phyloP scores from a whole-genome alignment of 352 stramenopile genomes.

The Phytophthora constricta region DNA sequence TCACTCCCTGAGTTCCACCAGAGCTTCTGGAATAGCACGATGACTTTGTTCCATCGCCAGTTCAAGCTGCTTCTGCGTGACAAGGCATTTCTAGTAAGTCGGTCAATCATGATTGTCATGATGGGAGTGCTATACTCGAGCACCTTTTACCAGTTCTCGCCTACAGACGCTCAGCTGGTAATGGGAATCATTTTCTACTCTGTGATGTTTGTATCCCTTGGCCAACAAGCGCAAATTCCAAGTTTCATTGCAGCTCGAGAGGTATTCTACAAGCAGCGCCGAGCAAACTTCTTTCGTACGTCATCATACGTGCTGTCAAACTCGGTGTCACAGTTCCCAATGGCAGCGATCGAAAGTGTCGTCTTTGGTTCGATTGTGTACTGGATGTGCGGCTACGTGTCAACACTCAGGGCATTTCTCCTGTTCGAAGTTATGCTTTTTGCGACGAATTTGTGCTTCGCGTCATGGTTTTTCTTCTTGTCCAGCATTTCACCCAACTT shows the following conservation, averaged over 20 bases:
- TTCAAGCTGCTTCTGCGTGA: background rate
- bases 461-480: background rate
- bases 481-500: background rate
- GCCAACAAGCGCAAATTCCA: background rate
- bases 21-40: background rate
- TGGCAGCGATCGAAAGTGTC: background rate
- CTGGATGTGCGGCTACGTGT: background rate
- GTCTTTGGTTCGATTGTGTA: background rate
- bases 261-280: background rate
- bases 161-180: background rate
- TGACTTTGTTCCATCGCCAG: background rate
- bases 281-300: background rate
- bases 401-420: background rate
- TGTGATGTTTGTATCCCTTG: background rate
- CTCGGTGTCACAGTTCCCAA: background rate
- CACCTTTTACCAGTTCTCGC: background rate
- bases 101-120: background rate
- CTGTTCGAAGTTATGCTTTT: background rate
- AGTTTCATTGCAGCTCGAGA: background rate
- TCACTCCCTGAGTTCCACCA: conserved; percentile 21
- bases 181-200: background rate
- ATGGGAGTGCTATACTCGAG: background rate
- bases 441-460: background rate
- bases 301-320: background rate
- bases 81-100: background rate